These are phyloP conservation scores for Rhynchosporium secalis DNA, from an alignment of 2,329 filamentous ascomycete species.

Conservation along the genomic window DNA sequence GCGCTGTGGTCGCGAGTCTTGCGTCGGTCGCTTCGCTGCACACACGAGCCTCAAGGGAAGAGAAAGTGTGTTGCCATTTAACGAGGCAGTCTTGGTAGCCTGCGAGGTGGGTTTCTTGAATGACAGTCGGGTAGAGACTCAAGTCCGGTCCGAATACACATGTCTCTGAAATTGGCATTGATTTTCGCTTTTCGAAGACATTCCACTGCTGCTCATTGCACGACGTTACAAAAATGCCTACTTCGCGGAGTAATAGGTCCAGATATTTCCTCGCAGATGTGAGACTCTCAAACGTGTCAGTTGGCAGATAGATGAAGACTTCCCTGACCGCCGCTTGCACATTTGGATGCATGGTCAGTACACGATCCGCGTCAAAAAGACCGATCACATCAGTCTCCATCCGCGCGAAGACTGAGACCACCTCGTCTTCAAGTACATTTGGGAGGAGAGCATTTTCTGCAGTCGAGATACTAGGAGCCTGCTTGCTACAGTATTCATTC, in stretches of 20 bases:
- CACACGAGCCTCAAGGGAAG: not conserved
- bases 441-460: not conserved
- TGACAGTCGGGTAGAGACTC: not conserved
- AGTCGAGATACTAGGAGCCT: not conserved
- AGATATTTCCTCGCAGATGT: constrained; percentile 1
- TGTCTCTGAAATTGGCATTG: not conserved
- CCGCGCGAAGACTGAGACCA: not conserved
- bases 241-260: not conserved
- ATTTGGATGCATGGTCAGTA: not conserved
- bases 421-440: not conserved
- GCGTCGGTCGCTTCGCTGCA: not conserved
- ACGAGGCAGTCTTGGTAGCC: not conserved
- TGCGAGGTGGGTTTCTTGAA: not conserved
- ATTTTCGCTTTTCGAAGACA: not conserved
- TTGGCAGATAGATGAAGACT: not conserved
- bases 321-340: not conserved
- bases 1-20: not conserved
- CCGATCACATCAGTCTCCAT: not conserved
- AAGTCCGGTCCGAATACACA: no score
- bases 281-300: not conserved
- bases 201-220: not conserved
- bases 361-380: not conserved
- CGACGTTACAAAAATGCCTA: not conserved
- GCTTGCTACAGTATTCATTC: not conserved
- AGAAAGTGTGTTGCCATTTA: not conserved